These are phyloP conservation scores for Taphrina communis DNA, from an alignment of 1,139 yeast genomes.

Conservation along the genomic window DNA sequence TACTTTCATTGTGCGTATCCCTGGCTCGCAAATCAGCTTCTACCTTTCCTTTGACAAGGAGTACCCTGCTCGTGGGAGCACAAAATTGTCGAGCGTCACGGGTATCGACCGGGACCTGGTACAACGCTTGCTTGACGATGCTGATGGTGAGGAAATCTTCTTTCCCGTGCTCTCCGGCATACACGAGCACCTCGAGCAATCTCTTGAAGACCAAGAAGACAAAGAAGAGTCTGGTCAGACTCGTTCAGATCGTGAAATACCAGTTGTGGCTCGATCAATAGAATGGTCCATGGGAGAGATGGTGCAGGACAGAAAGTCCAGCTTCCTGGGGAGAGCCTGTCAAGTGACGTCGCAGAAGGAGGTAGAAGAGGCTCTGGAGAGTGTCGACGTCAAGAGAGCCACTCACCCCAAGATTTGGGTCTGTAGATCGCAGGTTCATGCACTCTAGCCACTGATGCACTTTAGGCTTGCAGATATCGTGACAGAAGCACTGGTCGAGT, in stretches of 20 bases:
- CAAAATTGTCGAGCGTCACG: slow-evolving; percentile 5
- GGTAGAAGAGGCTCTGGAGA: slow-evolving; percentile 61
- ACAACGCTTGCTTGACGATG: slow-evolving; percentile 7
- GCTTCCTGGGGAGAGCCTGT: slow-evolving; percentile 78
- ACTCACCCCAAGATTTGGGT: slow-evolving; percentile 70
- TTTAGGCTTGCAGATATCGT: slow-evolving; percentile 27
- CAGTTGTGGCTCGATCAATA: background rate
- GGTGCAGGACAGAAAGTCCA: slow-evolving; percentile 79
- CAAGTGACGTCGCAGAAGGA: slow-evolving; percentile 67
- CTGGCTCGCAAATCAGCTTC: slow-evolving; percentile 2
- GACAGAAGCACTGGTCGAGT: slow-evolving; percentile 47
- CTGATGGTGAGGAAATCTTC: slow-evolving; percentile 21
- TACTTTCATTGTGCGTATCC: slow-evolving; percentile 14
- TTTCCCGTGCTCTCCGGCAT: slow-evolving; percentile 21
- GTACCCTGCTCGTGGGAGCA: slow-evolving; percentile 10
- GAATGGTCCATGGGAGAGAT: slow-evolving; percentile 78
- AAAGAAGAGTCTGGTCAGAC: background rate
- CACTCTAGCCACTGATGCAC: slow-evolving; percentile 54
- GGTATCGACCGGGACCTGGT: slow-evolving; percentile 14
- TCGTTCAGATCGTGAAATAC: background rate
- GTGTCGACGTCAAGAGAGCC: slow-evolving; percentile 62
- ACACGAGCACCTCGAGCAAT: slow-evolving; percentile 11
- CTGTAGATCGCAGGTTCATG: slow-evolving; percentile 60
- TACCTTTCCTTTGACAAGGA: slow-evolving; percentile 18
- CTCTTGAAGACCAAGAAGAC: no score